phyloP scores from a whole-genome alignment of 2,329 filamentous ascomycete genomes.

The Cordyceps pruinosa region DNA sequence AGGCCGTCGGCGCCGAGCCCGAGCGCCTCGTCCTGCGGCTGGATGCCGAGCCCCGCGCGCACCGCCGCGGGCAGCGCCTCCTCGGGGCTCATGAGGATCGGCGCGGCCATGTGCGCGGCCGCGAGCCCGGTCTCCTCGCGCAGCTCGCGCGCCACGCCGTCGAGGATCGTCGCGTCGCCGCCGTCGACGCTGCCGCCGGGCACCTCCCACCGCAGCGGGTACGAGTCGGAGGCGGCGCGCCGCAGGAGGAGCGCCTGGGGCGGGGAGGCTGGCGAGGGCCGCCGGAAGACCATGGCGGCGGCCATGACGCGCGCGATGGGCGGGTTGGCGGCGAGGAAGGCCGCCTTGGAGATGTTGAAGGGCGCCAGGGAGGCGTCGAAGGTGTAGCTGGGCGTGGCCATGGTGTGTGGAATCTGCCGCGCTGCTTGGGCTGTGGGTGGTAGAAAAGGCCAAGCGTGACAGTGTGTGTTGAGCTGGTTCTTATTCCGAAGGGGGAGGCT shows the following conservation, averaged over 20 bases:
- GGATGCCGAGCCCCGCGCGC: conserved; percentile 6
- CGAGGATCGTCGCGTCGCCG: conserved; percentile 28
- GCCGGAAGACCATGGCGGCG: conserved; percentile 16
- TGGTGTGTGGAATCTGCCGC: not conserved
- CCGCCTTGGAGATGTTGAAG: conserved; percentile 6
- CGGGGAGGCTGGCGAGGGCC: not conserved
- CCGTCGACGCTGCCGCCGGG: conserved; percentile 34
- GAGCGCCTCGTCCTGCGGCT: conserved; percentile 14
- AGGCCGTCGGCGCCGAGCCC: conserved; percentile 20
- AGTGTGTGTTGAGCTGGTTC: not conserved
- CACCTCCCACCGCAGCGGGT: conserved; percentile 18
- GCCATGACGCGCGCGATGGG: conserved; percentile 18
- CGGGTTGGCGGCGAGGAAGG: conserved; percentile 14
- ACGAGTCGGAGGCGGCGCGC: conserved; percentile 16
- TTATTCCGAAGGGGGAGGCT: not conserved
- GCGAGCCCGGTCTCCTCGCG: conserved; percentile 38
- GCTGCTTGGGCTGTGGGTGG: not conserved
- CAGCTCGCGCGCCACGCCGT: conserved; percentile 36
- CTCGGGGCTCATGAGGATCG: conserved; percentile 15
- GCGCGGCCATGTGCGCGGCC: conserved; percentile 21
- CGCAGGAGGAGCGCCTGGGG: conserved; percentile 12
- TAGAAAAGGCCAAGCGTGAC: not conserved
- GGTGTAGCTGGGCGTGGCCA: conserved; percentile 10
- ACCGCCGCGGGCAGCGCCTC: not conserved
- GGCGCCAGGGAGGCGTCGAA: conserved; percentile 13